Evolutionary conservation across 257 asterid species (phyloP), one percentile per base, ranked within the genome.

Genomic region (Przewalskia tangutica): DNA sequence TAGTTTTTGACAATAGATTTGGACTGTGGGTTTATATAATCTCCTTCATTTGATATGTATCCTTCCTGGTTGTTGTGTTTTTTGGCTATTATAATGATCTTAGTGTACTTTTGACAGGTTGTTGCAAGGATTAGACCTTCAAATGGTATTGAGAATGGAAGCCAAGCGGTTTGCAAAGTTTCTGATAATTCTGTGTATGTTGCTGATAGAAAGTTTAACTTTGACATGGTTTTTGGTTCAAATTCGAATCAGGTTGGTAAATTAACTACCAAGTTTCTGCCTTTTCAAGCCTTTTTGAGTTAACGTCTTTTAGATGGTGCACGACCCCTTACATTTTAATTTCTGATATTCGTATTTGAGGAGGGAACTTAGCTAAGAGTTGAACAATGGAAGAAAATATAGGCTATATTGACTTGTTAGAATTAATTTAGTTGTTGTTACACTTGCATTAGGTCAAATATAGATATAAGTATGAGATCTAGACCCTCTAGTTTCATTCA

Each of bases 121-220:
- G 87, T 90, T 65, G 97, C 91, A 86, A 92, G 98, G 88, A 90
- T 96, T 46, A 91, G 91, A 86, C 98, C 97, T 56, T 89, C 83
- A 8, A 84, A 81, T 42, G 92, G 90, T 63, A 86, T 81, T 77
- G 84, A 86, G 79, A 76, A 59, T 83, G 91, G 93, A 53, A 93
- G 84, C 40, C 80, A 90, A 46, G 85, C 81, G 67, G 90, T 91
- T 59, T 84, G 85, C 82, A 91, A 87, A 86, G 93, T 88, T 85
- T 89, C 98, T 4, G 84, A 92, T 84, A 90, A 90, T 77, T 88
- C 97, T 0, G 85, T 96, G 46, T 82, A 86, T 66, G 88, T 91
- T 82, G 90, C 88, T 56, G 97, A 87, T 48, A 90, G 89, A 76
- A 91, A 86, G 32, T 96, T 90, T 77, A 77, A 86, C 55, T 94